Conservation (phyloP, 805 yeast species). For the Candida ulmi region DNA sequence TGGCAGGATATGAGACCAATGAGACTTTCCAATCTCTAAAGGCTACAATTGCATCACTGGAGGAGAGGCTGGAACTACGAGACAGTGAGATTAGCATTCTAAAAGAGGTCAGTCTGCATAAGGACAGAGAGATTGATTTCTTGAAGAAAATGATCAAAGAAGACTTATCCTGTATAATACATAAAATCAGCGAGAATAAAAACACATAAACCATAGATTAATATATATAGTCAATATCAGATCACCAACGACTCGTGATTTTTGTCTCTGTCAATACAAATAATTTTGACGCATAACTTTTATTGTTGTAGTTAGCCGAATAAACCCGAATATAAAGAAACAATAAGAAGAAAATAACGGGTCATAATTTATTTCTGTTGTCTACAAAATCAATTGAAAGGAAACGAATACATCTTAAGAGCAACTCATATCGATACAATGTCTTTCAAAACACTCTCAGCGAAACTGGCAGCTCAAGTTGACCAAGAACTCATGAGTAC, state of each 20-base stretch:
- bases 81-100: slow-evolving; percentile 6
- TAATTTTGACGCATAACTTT: no score
- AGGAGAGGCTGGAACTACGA: slow-evolving; percentile 6
- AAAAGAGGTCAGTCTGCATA: slow-evolving; percentile 5
- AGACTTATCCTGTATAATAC: slow-evolving; percentile 19
- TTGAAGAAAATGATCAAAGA: slow-evolving; percentile 20
- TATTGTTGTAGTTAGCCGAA: no score
- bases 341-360: no score
- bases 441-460: slow-evolving; percentile 35
- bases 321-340: background rate
- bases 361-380: no score
- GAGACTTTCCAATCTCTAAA: background rate
- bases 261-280: no score
- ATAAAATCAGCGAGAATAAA: slow-evolving; percentile 12
- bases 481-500: slow-evolving; percentile 87
- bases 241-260: no score
- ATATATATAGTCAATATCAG: no score
- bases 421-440: background rate
- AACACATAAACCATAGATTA: background rate
- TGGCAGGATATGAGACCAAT: slow-evolving; percentile 14
- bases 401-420: no score
- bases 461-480: slow-evolving; percentile 61
- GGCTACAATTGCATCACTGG: slow-evolving; percentile 4
- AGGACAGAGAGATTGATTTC: slow-evolving; percentile 18
- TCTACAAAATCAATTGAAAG: no score